Evolutionary conservation across 2,329 filamentous ascomycete species (phyloP).

Genomic region (Apiospora malaysiana): DNA sequence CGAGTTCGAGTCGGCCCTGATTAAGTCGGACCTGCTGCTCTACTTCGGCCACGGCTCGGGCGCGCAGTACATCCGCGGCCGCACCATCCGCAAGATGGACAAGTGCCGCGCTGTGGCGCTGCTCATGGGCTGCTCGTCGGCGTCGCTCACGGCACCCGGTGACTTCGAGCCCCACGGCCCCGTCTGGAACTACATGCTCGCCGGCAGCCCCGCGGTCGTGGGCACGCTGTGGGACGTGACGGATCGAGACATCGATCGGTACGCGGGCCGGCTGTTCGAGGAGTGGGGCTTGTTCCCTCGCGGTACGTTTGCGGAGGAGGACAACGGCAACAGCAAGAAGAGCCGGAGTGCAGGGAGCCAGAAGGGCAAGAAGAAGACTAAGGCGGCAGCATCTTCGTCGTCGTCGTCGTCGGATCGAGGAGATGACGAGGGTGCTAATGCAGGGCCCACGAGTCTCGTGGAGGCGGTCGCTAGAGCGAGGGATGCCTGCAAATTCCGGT

Average conservation of each 20-base stretch:
- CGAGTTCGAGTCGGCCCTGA: conserved; percentile 75
- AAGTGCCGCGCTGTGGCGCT: conserved; percentile 79
- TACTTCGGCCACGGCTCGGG: conserved; percentile 98
- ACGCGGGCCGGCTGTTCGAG: conserved; percentile 79
- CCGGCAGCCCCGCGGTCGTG: conserved; percentile 83
- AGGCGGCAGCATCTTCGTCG: conserved; percentile 33
- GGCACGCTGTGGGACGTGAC: conserved; percentile 98
- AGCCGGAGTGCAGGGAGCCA: conserved; percentile 30
- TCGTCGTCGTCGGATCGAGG: conserved; percentile 31
- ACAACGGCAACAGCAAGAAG: conserved; percentile 28
- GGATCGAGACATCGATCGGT: conserved; percentile 95
- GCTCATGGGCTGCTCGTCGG: conserved; percentile 94
- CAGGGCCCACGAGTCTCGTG: conserved; percentile 65
- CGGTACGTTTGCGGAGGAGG: conserved; percentile 51
- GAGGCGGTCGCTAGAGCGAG: conserved; percentile 80
- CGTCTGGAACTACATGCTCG: conserved; percentile 89
- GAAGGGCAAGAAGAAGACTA: conserved; percentile 37
- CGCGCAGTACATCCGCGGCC: conserved; percentile 88
- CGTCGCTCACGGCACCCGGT: conserved; percentile 78
- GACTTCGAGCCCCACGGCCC: conserved; percentile 92
- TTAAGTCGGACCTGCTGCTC: conserved; percentile 73
- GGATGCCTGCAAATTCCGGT: conserved; percentile 82
- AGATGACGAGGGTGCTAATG: conserved; percentile 31
- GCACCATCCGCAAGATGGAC: conserved; percentile 79
- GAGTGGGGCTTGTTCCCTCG: conserved; percentile 77